phyloP scores from a whole-genome alignment of 2,329 filamentous ascomycete genomes.

The Trichoderma lentiforme region DNA sequence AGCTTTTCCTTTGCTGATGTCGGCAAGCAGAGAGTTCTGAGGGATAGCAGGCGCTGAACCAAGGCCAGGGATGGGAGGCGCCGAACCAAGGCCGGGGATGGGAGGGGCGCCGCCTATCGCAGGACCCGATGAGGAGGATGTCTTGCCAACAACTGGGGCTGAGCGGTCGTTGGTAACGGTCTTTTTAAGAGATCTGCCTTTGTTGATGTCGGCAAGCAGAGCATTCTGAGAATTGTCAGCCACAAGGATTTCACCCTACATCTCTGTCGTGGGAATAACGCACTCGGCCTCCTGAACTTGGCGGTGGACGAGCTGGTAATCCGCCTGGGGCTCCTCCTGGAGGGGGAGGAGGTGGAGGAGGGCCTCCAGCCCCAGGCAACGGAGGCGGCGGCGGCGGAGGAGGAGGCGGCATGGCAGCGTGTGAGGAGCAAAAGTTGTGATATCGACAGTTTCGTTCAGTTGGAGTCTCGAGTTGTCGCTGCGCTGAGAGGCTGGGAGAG shows the following conservation, averaged over 20 bases:
- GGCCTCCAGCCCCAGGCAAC: constrained; percentile 58
- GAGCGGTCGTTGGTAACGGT: constrained; percentile 90
- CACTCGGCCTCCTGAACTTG: constrained; percentile 60
- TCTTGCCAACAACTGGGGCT: constrained; percentile 60
- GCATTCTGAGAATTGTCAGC: constrained; percentile 61
- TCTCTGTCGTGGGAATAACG: constrained; percentile 34
- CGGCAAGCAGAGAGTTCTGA: constrained; percentile 79
- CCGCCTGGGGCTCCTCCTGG: constrained; percentile 41
- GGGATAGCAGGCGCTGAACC: constrained; percentile 53
- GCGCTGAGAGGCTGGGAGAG: neutral
- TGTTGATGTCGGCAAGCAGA: constrained; percentile 81
- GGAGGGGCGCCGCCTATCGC: constrained; percentile 75
- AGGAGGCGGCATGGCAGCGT: constrained; percentile 47
- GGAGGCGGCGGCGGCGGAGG: constrained; percentile 70
- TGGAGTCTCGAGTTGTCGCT: neutral
- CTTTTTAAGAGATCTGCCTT: constrained; percentile 78
- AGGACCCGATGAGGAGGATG: constrained; percentile 45
- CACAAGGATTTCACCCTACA: neutral
- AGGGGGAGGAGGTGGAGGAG: constrained; percentile 57
- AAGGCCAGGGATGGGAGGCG: constrained; percentile 59
- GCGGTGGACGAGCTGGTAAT: constrained; percentile 56
- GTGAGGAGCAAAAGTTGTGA: neutral
- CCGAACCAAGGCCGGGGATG: constrained; percentile 58
- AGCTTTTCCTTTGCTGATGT: constrained; percentile 77
- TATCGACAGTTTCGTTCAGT: neutral